phyloP scores from a whole-genome alignment of 805 yeast species.

The Spathaspora sp. region DNA sequence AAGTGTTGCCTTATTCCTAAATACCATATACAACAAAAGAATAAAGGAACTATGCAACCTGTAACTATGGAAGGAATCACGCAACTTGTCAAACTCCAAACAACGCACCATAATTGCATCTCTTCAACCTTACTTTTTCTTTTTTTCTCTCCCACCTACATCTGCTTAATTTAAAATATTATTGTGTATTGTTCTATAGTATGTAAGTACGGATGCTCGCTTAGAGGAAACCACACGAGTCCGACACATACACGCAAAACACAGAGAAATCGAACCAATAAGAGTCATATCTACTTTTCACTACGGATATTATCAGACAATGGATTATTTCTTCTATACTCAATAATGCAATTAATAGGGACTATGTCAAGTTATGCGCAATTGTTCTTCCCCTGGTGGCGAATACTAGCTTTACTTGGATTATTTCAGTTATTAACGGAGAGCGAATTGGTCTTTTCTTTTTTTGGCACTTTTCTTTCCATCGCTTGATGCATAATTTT shows the following conservation, averaged over 20 bases:
- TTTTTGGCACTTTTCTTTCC: not conserved
- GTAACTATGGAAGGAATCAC: not conserved
- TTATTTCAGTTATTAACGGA: too few relatives aligned
- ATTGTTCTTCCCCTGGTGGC: too few relatives aligned
- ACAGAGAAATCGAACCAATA: not conserved
- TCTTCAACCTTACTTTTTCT: not conserved
- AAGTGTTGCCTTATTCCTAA: not conserved
- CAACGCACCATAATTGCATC: not conserved
- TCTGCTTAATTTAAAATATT: not conserved
- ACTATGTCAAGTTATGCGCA: too few relatives aligned
- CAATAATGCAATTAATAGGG: too few relatives aligned
- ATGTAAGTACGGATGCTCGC: not conserved
- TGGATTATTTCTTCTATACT: too few relatives aligned
- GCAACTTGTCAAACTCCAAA: not conserved
- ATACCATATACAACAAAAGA: too few relatives aligned
- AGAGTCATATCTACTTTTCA: not conserved
- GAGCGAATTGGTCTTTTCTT: not conserved
- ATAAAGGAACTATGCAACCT: too few relatives aligned
- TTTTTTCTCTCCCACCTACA: not conserved
- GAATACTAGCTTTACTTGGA: too few relatives aligned
- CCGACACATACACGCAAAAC: not conserved
- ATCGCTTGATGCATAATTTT: not conserved
- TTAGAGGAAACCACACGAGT: not conserved
- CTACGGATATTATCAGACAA: too few relatives aligned
- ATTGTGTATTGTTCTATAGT: not conserved